phyloP scores from a whole-genome alignment of 2,329 filamentous ascomycete genomes.

The Sclerotinia trifoliorum region DNA sequence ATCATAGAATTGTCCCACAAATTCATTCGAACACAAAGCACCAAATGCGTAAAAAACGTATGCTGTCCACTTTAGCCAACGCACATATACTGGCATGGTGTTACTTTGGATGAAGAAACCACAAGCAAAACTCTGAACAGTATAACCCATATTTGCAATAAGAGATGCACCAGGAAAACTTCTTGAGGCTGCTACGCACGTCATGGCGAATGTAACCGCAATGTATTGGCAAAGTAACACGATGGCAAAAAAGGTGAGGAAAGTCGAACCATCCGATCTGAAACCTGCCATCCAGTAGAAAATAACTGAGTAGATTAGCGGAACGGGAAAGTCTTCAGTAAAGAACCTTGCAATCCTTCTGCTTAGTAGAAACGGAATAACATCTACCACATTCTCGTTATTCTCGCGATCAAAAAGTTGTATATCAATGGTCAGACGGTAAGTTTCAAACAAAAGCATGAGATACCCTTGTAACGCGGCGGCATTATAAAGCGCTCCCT shows the following conservation, averaged over 20 bases:
- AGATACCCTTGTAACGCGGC: constrained; percentile 73
- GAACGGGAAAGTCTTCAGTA: constrained; percentile 71
- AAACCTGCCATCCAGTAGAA: constrained; percentile 80
- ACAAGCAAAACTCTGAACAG: constrained; percentile 70
- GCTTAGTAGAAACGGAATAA: constrained; percentile 68
- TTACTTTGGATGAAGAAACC: constrained; percentile 75
- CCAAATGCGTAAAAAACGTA: constrained; percentile 70
- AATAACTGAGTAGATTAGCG: constrained; percentile 66
- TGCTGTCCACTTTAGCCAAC: constrained; percentile 71
- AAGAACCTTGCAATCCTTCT: constrained; percentile 66
- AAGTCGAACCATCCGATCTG: constrained; percentile 59
- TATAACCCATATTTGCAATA: constrained; percentile 70
- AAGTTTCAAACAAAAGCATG: constrained; percentile 73
- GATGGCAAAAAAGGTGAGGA: constrained; percentile 70
- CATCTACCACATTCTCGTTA: constrained; percentile 68
- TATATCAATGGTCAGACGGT: constrained; percentile 72
- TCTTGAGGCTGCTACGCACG: constrained; percentile 63
- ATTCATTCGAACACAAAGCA: constrained; percentile 70
- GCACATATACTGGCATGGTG: constrained; percentile 72
- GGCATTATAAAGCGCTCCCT: constrained; percentile 71
- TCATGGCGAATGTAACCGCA: constrained; percentile 67
- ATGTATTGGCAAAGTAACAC: constrained; percentile 71
- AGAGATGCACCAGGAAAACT: constrained; percentile 70
- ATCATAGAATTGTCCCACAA: constrained; percentile 68
- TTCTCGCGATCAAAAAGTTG: constrained; percentile 73